Percentiles rank a stretch among this genome's conserved stretches.
These are phyloP conservation scores for Wickerhamomyces queroliae DNA, from an alignment of 805 yeast species.

Conservation along the genomic window DNA sequence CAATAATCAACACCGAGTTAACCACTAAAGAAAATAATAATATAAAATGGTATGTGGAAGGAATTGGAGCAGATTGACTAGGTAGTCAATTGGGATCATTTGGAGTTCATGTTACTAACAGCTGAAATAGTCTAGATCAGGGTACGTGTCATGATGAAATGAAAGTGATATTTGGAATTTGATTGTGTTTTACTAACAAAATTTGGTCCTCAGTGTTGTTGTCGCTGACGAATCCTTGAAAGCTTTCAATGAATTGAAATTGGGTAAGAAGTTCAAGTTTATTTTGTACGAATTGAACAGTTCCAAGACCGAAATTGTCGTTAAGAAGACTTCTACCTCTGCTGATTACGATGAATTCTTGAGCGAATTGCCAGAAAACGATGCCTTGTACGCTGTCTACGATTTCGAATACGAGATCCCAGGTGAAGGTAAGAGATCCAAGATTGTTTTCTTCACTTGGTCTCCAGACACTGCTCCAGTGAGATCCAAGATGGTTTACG, in stretches of 20 bases:
- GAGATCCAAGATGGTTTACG: slow-evolving; percentile 96
- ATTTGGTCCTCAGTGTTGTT: slow-evolving; percentile 58
- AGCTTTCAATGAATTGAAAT: slow-evolving; percentile 93
- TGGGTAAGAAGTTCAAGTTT: slow-evolving; percentile 85
- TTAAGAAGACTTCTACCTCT: slow-evolving; percentile 75
- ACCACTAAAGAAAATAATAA: background rate
- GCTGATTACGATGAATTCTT: slow-evolving; percentile 79
- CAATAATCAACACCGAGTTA: no score
- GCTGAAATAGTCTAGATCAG: slow-evolving; percentile 20
- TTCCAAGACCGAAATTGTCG: slow-evolving; percentile 84
- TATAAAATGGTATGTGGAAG: background rate
- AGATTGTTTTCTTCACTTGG: slow-evolving; percentile 76
- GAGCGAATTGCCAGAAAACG: slow-evolving; percentile 88
- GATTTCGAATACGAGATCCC: slow-evolving; percentile 93
- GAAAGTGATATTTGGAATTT: background rate
- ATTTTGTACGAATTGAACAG: slow-evolving; percentile 79
- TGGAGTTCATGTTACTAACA: background rate
- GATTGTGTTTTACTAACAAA: background rate
- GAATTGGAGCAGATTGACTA: background rate
- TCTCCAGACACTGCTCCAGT: slow-evolving; percentile 97
- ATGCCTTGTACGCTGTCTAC: slow-evolving; percentile 93
- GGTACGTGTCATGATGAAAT: slow-evolving; percentile 6
- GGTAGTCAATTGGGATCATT: background rate
- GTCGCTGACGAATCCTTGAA: slow-evolving; percentile 86
- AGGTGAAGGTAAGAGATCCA: slow-evolving; percentile 89